phyloP scores from a whole-genome alignment of 2,329 filamentous ascomycete genomes.

The Cladosporium sphaerospermum region DNA sequence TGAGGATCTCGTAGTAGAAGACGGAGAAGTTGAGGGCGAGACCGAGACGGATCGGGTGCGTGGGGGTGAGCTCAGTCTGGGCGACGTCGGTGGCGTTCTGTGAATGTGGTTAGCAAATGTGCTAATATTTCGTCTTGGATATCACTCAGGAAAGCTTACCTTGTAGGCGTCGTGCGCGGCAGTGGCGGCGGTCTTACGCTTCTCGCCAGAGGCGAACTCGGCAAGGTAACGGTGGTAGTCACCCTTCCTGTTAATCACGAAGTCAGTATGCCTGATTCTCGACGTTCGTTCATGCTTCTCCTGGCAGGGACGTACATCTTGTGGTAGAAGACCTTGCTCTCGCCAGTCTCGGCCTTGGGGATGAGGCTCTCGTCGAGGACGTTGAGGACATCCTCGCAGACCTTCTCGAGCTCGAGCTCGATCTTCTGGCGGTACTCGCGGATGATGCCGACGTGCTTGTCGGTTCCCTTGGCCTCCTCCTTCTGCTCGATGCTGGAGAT shows the following conservation, averaged over 20 bases:
- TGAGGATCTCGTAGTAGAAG: slow-evolving; percentile 99
- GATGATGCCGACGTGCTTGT: slow-evolving; percentile 90
- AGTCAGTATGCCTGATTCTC: too few relatives aligned
- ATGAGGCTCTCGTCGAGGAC: slow-evolving; percentile 91
- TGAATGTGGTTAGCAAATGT: slow-evolving; percentile 15
- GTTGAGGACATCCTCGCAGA: slow-evolving; percentile 95
- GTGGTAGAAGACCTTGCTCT: slow-evolving; percentile 99
- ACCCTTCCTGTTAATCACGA: slow-evolving; percentile 65
- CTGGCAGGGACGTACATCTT: slow-evolving; percentile 71
- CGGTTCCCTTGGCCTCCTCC: slow-evolving; percentile 97
- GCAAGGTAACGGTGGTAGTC: slow-evolving; percentile 95
- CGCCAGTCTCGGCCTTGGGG: slow-evolving; percentile 89
- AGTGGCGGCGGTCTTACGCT: slow-evolving; percentile 81
- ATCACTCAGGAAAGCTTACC: slow-evolving; percentile 48
- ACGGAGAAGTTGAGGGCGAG: slow-evolving; percentile 98
- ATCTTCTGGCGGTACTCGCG: slow-evolving; percentile 98
- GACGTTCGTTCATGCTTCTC: too few relatives aligned
- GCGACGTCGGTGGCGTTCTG: slow-evolving; percentile 96
- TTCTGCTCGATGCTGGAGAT: slow-evolving; percentile 99
- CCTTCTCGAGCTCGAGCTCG: slow-evolving; percentile 91
- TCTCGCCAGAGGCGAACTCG: slow-evolving; percentile 88
- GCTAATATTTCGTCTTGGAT: background rate
- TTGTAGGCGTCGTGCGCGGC: slow-evolving; percentile 95
- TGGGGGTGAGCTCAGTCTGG: slow-evolving; percentile 93
- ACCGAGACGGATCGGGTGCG: slow-evolving; percentile 95